Percentiles rank a stretch among this genome's conserved stretches.
phyloP scores from a whole-genome alignment of 192 early-diverging fungal genomes.

The Linnemannia exigua region DNA sequence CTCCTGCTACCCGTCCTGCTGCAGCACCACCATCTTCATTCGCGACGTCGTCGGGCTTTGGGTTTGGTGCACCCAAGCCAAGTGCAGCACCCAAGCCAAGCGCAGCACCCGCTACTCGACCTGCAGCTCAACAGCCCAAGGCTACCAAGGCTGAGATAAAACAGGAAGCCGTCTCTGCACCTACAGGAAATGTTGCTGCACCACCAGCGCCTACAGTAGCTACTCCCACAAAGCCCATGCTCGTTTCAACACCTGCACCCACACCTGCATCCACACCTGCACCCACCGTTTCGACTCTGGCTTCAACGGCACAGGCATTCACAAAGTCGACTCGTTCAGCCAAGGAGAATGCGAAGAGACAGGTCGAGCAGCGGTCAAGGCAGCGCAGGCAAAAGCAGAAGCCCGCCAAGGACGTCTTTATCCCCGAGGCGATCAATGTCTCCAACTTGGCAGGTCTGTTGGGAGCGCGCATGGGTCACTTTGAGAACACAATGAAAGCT shows the following conservation, averaged over 20 bases:
- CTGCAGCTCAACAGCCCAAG: constrained; percentile 2
- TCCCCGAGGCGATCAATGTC: constrained; percentile 88
- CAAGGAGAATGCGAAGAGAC: constrained; percentile 46
- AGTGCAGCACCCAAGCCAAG: too few species aligned
- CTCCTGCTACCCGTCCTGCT: background rate
- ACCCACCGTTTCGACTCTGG: background rate
- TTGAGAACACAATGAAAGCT: constrained; percentile 79
- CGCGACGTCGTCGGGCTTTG: constrained; percentile 27
- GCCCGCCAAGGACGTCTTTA: constrained; percentile 72
- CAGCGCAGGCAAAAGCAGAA: constrained; percentile 42
- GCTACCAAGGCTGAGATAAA: background rate
- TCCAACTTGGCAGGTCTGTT: constrained; percentile 85
- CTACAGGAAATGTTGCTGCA: background rate
- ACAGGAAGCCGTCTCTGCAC: background rate
- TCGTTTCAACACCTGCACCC: background rate
- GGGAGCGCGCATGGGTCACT: constrained; percentile 76
- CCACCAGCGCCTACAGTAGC: background rate
- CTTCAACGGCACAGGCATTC: constrained; percentile 5
- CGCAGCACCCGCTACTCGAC: background rate
- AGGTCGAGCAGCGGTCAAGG: constrained; percentile 33
- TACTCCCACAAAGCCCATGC: background rate
- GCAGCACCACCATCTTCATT: constrained; percentile 33
- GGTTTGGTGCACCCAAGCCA: constrained; percentile 28
- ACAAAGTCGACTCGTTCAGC: constrained; percentile 32
- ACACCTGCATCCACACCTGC: background rate